phyloP scores from a whole-genome alignment of 108 stramenopile species.

The Nitzschia putrida region DNA sequence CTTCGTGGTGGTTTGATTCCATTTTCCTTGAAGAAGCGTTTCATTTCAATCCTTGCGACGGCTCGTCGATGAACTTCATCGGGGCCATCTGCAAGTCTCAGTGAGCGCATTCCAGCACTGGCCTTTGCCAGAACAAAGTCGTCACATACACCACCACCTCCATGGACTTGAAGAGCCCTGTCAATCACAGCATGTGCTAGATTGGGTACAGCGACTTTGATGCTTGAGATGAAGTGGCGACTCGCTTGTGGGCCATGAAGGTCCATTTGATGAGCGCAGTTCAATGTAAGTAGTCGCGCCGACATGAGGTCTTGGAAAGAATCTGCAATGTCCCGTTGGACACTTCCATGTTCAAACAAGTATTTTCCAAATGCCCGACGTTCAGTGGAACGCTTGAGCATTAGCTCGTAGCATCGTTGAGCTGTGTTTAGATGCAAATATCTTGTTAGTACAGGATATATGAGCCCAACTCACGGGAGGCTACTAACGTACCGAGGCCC shows the following conservation, averaged over 20 bases:
- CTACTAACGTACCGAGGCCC: constrained; percentile 66
- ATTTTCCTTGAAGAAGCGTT: constrained; percentile 7
- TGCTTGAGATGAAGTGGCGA: constrained; percentile 77
- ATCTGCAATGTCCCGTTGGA: constrained; percentile 83
- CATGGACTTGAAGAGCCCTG: constrained; percentile 88
- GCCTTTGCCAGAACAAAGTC: constrained; percentile 79
- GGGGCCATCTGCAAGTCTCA: constrained; percentile 96
- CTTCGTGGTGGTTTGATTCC: background rate
- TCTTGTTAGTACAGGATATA: background rate
- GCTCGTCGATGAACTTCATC: constrained; percentile 91
- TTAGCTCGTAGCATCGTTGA: constrained; percentile 81
- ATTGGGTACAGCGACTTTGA: constrained; percentile 89
- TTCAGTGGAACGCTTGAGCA: constrained; percentile 71
- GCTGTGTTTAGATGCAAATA: constrained; percentile 31
- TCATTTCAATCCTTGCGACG: constrained; percentile 74
- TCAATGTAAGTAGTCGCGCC: constrained; percentile 74
- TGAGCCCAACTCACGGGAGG: background rate
- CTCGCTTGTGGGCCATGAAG: constrained; percentile 51
- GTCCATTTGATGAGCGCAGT: constrained; percentile 78
- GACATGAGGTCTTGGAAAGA: constrained; percentile 74
- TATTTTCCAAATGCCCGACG: constrained; percentile 81
- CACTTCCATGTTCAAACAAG: constrained; percentile 74
- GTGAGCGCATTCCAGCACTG: constrained; percentile 78
- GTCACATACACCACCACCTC: constrained; percentile 87
- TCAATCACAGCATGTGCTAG: constrained; percentile 79